A percentile compares a stretch with the other conserved stretches of the same genome.
Evolutionary conservation across 2,329 filamentous ascomycete species (phyloP).

Genomic region (Alternaria angustiovoidea): DNA sequence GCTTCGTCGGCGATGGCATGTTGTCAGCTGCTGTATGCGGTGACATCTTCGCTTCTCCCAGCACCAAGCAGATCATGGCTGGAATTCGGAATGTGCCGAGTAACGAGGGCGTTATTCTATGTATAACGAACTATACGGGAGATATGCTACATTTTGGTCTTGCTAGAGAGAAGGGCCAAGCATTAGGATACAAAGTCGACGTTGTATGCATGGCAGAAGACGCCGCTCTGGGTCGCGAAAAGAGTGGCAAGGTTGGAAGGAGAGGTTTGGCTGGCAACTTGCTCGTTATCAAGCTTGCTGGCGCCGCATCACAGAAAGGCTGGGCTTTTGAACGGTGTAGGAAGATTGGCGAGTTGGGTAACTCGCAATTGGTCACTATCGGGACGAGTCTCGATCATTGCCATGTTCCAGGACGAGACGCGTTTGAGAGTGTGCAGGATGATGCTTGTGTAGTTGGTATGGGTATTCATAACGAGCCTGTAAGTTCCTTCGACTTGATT

Average conservation of each 20-base stretch:
- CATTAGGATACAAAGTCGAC: slow-evolving; percentile 55
- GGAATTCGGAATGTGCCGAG: slow-evolving; percentile 57
- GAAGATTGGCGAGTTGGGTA: slow-evolving; percentile 55
- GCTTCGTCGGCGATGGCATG: slow-evolving; percentile 60
- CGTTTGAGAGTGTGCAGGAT: slow-evolving; percentile 58
- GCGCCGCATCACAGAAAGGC: slow-evolving; percentile 55
- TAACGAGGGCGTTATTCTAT: slow-evolving; percentile 57
- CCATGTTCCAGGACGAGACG: slow-evolving; percentile 61
- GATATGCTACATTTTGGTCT: slow-evolving; percentile 61
- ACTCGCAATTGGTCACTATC: slow-evolving; percentile 59
- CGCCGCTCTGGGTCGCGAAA: slow-evolving; percentile 57
- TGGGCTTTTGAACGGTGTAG: slow-evolving; percentile 57
- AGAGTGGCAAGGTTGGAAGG: slow-evolving; percentile 59
- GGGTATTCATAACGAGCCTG: slow-evolving; percentile 63
- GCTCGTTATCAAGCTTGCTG: slow-evolving; percentile 58
- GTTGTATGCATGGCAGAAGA: slow-evolving; percentile 61
- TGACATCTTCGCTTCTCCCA: slow-evolving; percentile 59
- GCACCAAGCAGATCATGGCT: slow-evolving; percentile 60
- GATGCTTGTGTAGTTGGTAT: slow-evolving; percentile 54
- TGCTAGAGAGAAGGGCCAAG: slow-evolving; percentile 57
- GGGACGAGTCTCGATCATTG: slow-evolving; percentile 62
- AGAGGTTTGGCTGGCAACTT: slow-evolving; percentile 62
- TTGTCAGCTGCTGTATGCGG: slow-evolving; percentile 58
- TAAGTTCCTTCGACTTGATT: slow-evolving; percentile 24
- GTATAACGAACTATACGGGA: slow-evolving; percentile 61